Conservation (phyloP, 2,329 filamentous ascomycete genomes). For the Epichloe typhina region DNA sequence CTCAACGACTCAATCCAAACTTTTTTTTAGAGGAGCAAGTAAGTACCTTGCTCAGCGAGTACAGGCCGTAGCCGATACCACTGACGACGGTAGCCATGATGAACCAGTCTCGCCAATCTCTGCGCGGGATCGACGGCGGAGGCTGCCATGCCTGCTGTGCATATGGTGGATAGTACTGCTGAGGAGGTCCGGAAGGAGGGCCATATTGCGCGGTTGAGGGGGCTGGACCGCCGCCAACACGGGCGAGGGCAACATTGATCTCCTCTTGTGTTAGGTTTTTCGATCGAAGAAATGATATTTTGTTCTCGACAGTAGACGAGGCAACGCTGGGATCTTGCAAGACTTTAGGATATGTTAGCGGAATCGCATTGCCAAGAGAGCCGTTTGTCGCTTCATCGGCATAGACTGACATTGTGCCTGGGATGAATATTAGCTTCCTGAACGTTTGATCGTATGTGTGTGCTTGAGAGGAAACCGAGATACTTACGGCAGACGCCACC, state of each 20-base stretch:
- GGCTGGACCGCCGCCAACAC: slow-evolving; percentile 49
- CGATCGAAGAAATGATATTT: slow-evolving; percentile 82
- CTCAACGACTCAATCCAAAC: neutral
- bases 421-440: slow-evolving; percentile 1
- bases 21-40: slow-evolving; percentile 2
- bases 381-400: neutral
- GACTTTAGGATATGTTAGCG: slow-evolving; percentile 37
- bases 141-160: slow-evolving; percentile 45
- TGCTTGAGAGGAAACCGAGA: neutral
- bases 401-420: slow-evolving; percentile 30
- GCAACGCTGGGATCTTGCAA: slow-evolving; percentile 89
- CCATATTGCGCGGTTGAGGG: slow-evolving; percentile 27
- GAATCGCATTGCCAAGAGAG: no score
- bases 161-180: slow-evolving; percentile 34
- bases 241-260: slow-evolving; percentile 69
- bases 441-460: neutral
- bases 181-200: slow-evolving; percentile 29
- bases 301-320: slow-evolving; percentile 80
- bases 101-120: slow-evolving; percentile 98
- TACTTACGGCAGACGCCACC: slow-evolving; percentile 61
- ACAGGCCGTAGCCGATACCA: slow-evolving; percentile 79
- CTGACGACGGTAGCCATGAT: slow-evolving; percentile 96
- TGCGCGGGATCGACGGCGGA: slow-evolving; percentile 50
- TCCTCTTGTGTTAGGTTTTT: slow-evolving; percentile 98
- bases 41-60: slow-evolving; percentile 68